phyloP scores from a whole-genome alignment of 129 eudicot genomes.

The Smallanthus sonchifolius region DNA sequence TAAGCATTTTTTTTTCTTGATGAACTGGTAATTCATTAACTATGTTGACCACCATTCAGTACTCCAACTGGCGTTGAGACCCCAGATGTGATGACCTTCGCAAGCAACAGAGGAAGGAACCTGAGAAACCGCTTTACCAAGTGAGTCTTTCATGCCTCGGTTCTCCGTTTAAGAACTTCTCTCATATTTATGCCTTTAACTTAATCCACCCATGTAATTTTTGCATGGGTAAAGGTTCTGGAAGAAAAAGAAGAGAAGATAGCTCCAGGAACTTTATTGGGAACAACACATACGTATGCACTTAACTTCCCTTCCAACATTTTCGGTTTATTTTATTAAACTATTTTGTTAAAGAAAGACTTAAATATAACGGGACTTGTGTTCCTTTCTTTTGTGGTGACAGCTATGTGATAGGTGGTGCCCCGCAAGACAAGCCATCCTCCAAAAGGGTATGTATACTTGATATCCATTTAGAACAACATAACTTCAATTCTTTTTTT shows the following conservation, averaged over 20 bases:
- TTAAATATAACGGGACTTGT: background rate
- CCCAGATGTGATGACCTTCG: slow-evolving; percentile 97
- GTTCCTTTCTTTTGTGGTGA: slow-evolving; percentile 5
- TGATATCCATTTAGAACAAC: background rate
- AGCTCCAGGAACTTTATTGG: slow-evolving; percentile 89
- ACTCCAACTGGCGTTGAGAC: slow-evolving; percentile 99
- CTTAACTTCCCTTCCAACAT: background rate
- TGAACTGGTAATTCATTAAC: background rate
- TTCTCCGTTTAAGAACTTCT: background rate
- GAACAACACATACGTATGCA: slow-evolving; percentile 76
- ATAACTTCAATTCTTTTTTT: background rate
- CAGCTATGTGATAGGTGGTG: slow-evolving; percentile 79
- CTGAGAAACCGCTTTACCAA: slow-evolving; percentile 94
- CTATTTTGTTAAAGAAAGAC: background rate
- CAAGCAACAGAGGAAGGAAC: slow-evolving; percentile 97
- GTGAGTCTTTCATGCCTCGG: slow-evolving; percentile 28
- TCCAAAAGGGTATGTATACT: slow-evolving; percentile 73
- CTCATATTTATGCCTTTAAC: background rate
- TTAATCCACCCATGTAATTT: background rate
- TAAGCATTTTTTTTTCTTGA: background rate
- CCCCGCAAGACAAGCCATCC: slow-evolving; percentile 80
- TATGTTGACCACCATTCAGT: slow-evolving; percentile 28
- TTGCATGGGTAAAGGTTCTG: slow-evolving; percentile 54
- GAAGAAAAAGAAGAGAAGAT: slow-evolving; percentile 96
- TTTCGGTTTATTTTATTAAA: background rate